Evolutionary conservation across 768 basidiomycete species (phyloP), one percentile per base, ranked within the genome.

Genomic region (Exidia glandulosa): DNA sequence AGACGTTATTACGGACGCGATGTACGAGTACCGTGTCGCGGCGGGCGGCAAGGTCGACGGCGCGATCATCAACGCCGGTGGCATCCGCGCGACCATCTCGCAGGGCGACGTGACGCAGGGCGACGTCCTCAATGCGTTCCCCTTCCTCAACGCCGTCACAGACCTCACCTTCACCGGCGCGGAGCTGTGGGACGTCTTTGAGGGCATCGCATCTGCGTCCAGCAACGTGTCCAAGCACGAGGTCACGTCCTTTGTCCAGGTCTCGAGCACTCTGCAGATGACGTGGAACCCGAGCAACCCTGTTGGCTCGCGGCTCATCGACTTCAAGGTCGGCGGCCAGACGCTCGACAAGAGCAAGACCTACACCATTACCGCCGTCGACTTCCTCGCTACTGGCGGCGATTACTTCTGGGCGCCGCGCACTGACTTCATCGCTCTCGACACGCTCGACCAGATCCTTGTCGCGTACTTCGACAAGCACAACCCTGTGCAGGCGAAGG

Each of bases 211-310:
- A 2, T 71, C 70, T 19, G 67, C 65, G 36, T 66, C 67, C 32
- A 74, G 68, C 59, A 61, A 67, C 32, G 63, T 64, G 36, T 72
- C 70, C 62, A 65, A 67, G 29, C 52, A 63, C 52, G 57, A 64
- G 12, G 73, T 78, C 31, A 74, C 75, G 9, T 76, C 73, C 45
- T 77, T 75, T 60, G 71, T 76, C 3, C 78, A 79, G 62, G 71
- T 78, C 50, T 77, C 77, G 50, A 14, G 19, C 27, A 54, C 7
- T 27, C 13, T 27, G 48, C 56, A 60, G 30, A 63, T 68, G 55
- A 52, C 62, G 14, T 70, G 61, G 60, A 64, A 67, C 45, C 65
- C 67, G 1, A 62, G 62, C 31, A 64, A 67, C 37, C 30, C 63
- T 25, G 56, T 33, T 14, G 66, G 66, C 23, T 56, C 61, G 29